Evolutionary conservation across 768 basidiomycete species (phyloP), one percentile per base, ranked within the genome.

Genomic region (Boletus sp.): DNA sequence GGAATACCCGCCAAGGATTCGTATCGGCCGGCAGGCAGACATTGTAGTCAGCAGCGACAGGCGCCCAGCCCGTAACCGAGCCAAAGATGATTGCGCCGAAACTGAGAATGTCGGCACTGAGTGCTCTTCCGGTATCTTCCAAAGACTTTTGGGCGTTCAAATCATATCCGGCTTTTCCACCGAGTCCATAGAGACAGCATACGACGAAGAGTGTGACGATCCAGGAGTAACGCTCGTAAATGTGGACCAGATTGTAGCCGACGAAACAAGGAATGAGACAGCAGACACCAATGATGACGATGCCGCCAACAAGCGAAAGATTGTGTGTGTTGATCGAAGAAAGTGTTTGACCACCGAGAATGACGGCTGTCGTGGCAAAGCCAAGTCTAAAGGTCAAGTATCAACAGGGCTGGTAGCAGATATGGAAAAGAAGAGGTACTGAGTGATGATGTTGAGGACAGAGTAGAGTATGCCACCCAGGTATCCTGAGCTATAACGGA

Each of bases 151-250:
- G 79, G 0, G 77, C 75, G 36, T 68, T 67, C 9, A 77, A 65
- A 42, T 82, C 71, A 60, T 77, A 83, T 15, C 81, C 79, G 0
- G 76, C 78, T 20, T 76, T 69, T 36, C 72, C 71, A 3, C 79
- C 83, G 5, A 84, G 70, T 10, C 80, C 83, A 61, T 76, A 80
- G 37, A 83, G 75, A 63, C 79, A 78, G 50, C 77, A 73, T 75
- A 81, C 77, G 64, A 83, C 73, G 62, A 80, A 67, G 42, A 76
- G 67, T 14, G 71, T 70, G 29, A 76, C 62, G 6, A 81, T 76
- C 83, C 83, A 85, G 2, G 81, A 80, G 56, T 82, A 85, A 14
- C 82, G 76, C 57, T 83, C 83, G 63, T 78, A 83, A 54, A 71
- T 56, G 56, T 80, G 79, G 17, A 82, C 71, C 60, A 77, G 63